These are phyloP conservation scores for Teratosphaeria epicoccoides DNA, from an alignment of 2,329 filamentous ascomycete genomes.

Conservation along the genomic window DNA sequence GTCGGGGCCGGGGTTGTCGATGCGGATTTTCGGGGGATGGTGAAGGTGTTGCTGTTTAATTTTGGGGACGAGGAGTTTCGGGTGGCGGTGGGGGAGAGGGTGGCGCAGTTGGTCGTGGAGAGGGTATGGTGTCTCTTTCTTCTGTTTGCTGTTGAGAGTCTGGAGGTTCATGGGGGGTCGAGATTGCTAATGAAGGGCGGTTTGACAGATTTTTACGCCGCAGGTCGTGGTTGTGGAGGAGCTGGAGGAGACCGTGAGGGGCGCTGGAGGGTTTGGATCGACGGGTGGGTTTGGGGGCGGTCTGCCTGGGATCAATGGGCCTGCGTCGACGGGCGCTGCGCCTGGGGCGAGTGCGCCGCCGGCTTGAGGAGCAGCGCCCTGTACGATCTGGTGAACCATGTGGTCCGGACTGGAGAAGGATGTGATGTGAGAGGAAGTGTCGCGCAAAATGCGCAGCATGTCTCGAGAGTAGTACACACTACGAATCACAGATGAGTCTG, in stretches of 20 bases:
- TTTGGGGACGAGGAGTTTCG: conserved; percentile 71
- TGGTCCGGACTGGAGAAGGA: too few relatives aligned
- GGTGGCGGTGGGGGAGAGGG: conserved; percentile 74
- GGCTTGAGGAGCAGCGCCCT: not conserved
- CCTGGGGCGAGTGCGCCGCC: not conserved
- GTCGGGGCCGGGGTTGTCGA: conserved; percentile 95
- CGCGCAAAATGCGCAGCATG: too few relatives aligned
- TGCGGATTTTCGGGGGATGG: conserved; percentile 86
- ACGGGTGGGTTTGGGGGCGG: conserved; percentile 50
- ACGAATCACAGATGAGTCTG: too few relatives aligned
- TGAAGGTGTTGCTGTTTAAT: conserved; percentile 94
- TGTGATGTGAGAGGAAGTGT: too few relatives aligned
- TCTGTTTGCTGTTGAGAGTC: not conserved
- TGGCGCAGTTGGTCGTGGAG: conserved; percentile 91
- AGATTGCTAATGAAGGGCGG: not conserved
- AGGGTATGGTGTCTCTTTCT: conserved; percentile 39
- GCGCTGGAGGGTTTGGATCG: conserved; percentile 84
- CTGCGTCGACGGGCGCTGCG: not conserved
- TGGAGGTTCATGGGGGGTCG: not conserved
- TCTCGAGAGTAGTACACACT: too few relatives aligned
- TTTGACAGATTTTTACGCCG: conserved; percentile 69
- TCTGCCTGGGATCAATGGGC: conserved; percentile 19
- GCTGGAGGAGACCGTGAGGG: conserved; percentile 81
- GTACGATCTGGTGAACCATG: too few relatives aligned
- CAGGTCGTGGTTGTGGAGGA: conserved; percentile 82